phyloP scores from a whole-genome alignment of 495 filamentous ascomycete species.

The Choiromyces venosus region DNA sequence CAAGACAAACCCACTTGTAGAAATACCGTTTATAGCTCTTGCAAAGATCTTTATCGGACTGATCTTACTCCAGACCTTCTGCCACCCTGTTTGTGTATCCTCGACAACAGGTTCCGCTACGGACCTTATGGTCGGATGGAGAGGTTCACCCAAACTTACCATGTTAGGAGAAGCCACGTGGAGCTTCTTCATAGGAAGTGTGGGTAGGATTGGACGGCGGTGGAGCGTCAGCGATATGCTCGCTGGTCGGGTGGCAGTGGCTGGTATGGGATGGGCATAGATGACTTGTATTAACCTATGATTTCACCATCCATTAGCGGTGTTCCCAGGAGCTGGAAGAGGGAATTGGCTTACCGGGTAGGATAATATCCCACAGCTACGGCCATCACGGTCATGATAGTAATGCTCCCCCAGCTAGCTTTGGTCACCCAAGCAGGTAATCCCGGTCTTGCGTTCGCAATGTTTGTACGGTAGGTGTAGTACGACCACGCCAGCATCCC shows the following conservation, averaged over 20 bases:
- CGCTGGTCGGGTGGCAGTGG: slow-evolving; percentile 4
- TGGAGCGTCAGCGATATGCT: slow-evolving; percentile 29
- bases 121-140: slow-evolving; percentile 11
- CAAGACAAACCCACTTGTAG: slow-evolving; percentile 25
- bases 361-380: slow-evolving; percentile 27
- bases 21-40: not conserved
- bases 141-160: slow-evolving; percentile 21
- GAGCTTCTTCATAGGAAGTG: slow-evolving; percentile 28
- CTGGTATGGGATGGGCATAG: slow-evolving; percentile 29
- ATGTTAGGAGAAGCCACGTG: slow-evolving; percentile 20
- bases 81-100: slow-evolving; percentile 12
- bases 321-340: not conserved
- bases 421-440: slow-evolving; percentile 29
- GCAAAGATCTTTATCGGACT: slow-evolving; percentile 6
- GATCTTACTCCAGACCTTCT: slow-evolving; percentile 20
- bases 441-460: slow-evolving; percentile 15
- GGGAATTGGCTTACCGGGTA: slow-evolving; percentile 14
- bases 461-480: slow-evolving; percentile 27
- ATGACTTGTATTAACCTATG: slow-evolving; percentile 33
- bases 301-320: slow-evolving; percentile 11
- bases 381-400: slow-evolving; percentile 53
- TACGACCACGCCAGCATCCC: slow-evolving; percentile 30
- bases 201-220: slow-evolving; percentile 28
- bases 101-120: not conserved
- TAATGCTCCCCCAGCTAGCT: slow-evolving; percentile 50